phyloP scores from a whole-genome alignment of 2,329 filamentous ascomycete genomes.

The Fusarium foetens region DNA sequence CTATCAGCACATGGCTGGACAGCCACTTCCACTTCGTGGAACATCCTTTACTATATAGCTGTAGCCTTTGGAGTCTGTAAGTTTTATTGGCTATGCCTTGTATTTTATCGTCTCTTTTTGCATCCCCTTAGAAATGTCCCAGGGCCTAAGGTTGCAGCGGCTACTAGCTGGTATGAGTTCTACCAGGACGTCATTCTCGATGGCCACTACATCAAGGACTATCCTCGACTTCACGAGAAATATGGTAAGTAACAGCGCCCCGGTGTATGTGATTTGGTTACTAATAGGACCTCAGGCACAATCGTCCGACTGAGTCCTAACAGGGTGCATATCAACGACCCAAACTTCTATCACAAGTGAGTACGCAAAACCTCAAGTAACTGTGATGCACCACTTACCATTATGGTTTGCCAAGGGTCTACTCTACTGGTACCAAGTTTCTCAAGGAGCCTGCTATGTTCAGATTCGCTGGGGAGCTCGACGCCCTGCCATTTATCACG shows the following conservation, averaged over 20 bases:
- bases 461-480: background rate
- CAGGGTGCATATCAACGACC: background rate
- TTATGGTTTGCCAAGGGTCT: background rate
- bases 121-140: background rate
- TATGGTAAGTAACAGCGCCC: background rate
- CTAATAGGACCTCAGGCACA: background rate
- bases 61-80: rapidly evolving
- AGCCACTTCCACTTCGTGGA: background rate
- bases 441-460: background rate
- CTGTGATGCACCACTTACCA: too few species aligned
- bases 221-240: background rate
- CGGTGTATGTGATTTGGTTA: background rate
- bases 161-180: background rate
- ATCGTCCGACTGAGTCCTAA: background rate
- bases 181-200: background rate
- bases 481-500: background rate
- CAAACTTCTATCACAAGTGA: background rate
- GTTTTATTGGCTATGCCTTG: background rate
- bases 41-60: background rate
- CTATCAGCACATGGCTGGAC: background rate
- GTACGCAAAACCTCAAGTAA: background rate
- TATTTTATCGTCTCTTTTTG: background rate
- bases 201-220: background rate
- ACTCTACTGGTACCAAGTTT: background rate
- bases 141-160: background rate